Conservation (phyloP, 1,284 basidiomycete species). For the Spongispora temasekensis region DNA sequence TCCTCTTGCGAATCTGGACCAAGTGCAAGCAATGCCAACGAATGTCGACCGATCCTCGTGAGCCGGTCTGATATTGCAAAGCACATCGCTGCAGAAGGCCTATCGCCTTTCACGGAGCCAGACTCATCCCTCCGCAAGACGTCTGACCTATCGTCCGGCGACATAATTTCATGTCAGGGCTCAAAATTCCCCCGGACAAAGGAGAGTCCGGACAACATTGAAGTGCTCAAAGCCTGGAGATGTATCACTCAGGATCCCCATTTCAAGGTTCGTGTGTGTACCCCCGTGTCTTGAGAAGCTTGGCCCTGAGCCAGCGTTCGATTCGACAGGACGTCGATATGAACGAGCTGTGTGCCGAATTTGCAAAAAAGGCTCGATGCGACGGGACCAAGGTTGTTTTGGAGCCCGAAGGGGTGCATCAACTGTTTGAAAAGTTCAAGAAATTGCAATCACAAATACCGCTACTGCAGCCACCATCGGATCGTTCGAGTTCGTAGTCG, state of each 20-base stretch:
- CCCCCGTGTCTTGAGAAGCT: too few species aligned
- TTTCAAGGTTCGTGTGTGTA: slow-evolving; percentile 56
- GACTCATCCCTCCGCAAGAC: slow-evolving; percentile 37
- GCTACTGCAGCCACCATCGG: slow-evolving; percentile 8
- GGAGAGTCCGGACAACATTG: slow-evolving; percentile 70
- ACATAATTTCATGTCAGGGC: slow-evolving; percentile 62
- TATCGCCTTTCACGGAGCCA: slow-evolving; percentile 45
- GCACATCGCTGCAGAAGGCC: slow-evolving; percentile 47
- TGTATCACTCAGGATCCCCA: slow-evolving; percentile 69
- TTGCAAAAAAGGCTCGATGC: slow-evolving; percentile 75
- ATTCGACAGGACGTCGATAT: slow-evolving; percentile 65
- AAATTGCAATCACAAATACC: slow-evolving; percentile 14
- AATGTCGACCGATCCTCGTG: slow-evolving; percentile 51
- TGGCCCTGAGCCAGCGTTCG: too few species aligned
- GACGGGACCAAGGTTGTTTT: slow-evolving; percentile 79
- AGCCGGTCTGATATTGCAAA: slow-evolving; percentile 56
- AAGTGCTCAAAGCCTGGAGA: slow-evolving; percentile 75
- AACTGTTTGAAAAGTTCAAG: slow-evolving; percentile 60
- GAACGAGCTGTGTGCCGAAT: slow-evolving; percentile 73
- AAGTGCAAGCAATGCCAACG: slow-evolving; percentile 8
- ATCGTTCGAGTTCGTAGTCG: slow-evolving; percentile 19
- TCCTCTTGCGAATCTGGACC: slow-evolving; percentile 26
- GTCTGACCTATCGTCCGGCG: slow-evolving; percentile 34
- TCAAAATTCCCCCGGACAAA: slow-evolving; percentile 64
- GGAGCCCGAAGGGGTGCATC: slow-evolving; percentile 65